Evolutionary conservation across 352 stramenopile species (phyloP).

Genomic region (Globisporangium barbulae): DNA sequence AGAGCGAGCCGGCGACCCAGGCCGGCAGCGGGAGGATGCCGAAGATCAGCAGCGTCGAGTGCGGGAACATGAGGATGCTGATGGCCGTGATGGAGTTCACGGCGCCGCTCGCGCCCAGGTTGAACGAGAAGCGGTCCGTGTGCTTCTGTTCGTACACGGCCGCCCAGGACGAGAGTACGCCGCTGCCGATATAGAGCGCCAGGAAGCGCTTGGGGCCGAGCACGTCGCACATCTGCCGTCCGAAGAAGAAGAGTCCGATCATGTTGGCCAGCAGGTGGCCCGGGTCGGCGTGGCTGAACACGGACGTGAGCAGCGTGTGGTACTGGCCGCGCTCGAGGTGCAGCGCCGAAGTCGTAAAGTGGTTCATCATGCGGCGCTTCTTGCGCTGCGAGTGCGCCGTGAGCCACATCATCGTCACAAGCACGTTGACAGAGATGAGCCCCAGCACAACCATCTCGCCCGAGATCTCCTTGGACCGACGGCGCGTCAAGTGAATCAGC

Average conservation of each 20-base stretch:
- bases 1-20: constrained; percentile 64
- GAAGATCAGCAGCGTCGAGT: constrained; percentile 73
- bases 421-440: constrained; percentile 51
- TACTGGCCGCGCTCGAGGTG: constrained; percentile 59
- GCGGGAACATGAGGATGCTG: constrained; percentile 66
- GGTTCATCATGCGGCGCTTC: constrained; percentile 58
- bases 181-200: constrained; percentile 66
- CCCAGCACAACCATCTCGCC: constrained; percentile 42
- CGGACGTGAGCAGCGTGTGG: constrained; percentile 70
- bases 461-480: constrained; percentile 15
- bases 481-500: constrained; percentile 10
- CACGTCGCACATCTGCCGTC: constrained; percentile 62
- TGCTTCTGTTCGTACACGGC: constrained; percentile 60
- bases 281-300: constrained; percentile 65
- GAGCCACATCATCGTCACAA: constrained; percentile 60
- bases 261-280: constrained; percentile 70
- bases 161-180: constrained; percentile 56
- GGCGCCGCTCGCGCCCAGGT: constrained; percentile 69
- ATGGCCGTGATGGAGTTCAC: constrained; percentile 79
- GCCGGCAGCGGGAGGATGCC: constrained; percentile 70
- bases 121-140: constrained; percentile 39
- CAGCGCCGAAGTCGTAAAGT: constrained; percentile 74
- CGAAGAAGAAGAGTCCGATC: constrained; percentile 77
- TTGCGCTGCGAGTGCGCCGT: constrained; percentile 39
- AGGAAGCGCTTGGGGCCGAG: constrained; percentile 67